phyloP scores from a whole-genome alignment of 352 stramenopile species.

The Peronospora tabacina region DNA sequence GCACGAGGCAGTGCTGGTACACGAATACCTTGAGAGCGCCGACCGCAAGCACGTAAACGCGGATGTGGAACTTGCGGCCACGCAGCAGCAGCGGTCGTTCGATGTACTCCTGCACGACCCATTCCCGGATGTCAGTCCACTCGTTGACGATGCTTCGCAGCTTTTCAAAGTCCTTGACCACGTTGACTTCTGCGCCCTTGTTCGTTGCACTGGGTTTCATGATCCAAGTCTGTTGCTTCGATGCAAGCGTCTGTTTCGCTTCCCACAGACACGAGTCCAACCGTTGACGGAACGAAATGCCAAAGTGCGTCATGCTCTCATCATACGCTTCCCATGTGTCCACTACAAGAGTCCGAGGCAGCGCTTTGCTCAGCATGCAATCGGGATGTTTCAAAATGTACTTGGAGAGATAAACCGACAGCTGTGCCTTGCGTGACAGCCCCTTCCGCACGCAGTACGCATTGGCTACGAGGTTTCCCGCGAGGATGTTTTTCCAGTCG shows the following conservation, averaged over 20 bases:
- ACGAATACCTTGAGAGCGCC: slow-evolving; percentile 60
- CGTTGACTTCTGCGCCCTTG: slow-evolving; percentile 62
- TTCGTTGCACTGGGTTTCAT: slow-evolving; percentile 72
- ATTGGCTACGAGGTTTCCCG: slow-evolving; percentile 48
- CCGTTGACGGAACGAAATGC: slow-evolving; percentile 48
- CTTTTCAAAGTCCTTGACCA: slow-evolving; percentile 54
- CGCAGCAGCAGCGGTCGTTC: slow-evolving; percentile 46
- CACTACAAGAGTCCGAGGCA: slow-evolving; percentile 53
- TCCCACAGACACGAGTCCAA: slow-evolving; percentile 56
- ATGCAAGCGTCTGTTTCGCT: slow-evolving; percentile 39
- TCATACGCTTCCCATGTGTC: slow-evolving; percentile 71
- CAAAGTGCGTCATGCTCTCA: slow-evolving; percentile 44
- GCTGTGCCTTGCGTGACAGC: slow-evolving; percentile 59
- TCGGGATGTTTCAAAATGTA: slow-evolving; percentile 56
- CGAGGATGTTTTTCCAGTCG: slow-evolving; percentile 48
- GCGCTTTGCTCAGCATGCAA: slow-evolving; percentile 37
- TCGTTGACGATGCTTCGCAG: slow-evolving; percentile 53
- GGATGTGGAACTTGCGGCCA: slow-evolving; percentile 66
- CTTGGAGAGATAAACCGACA: slow-evolving; percentile 60
- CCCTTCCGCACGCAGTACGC: slow-evolving; percentile 68
- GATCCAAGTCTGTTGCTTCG: slow-evolving; percentile 45
- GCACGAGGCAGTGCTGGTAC: slow-evolving; percentile 53
- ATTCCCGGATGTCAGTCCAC: slow-evolving; percentile 62
- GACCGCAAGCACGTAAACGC: slow-evolving; percentile 52
- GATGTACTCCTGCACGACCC: slow-evolving; percentile 56